phyloP scores from a whole-genome alignment of 225 moss, liverwort and hornwort species.

The Marchantia paleacea region DNA sequence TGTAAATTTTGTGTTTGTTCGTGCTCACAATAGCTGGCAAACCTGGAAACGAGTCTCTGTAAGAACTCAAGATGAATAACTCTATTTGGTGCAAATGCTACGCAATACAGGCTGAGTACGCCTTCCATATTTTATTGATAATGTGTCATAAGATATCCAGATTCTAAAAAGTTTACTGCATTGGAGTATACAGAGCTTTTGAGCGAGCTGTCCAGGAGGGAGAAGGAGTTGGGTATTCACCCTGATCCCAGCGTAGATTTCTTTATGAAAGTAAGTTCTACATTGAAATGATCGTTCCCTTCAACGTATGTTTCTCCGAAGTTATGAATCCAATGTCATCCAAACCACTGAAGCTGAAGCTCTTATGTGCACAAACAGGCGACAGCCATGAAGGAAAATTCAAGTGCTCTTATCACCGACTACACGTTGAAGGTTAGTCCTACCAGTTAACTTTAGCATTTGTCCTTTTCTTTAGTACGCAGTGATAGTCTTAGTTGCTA shows the following conservation, averaged over 20 bases:
- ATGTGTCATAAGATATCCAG: too few relatives aligned
- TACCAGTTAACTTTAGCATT: background rate
- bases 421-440: constrained; percentile 33
- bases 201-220: constrained; percentile 57
- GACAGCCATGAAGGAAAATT: constrained; percentile 30
- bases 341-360: too few relatives aligned
- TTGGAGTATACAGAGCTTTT: constrained; percentile 48
- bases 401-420: constrained; percentile 36
- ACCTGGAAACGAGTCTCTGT: too few relatives aligned
- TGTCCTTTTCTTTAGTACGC: background rate
- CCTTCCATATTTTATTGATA: too few relatives aligned
- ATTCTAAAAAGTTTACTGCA: too few relatives aligned
- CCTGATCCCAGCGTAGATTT: constrained; percentile 74
- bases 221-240: constrained; percentile 64
- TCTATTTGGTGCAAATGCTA: too few relatives aligned
- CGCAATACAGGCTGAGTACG: too few relatives aligned
- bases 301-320: too few relatives aligned
- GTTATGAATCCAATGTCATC: too few relatives aligned
- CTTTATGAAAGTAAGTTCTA: constrained; percentile 63
- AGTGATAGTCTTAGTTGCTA: background rate
- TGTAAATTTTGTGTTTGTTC: too few relatives aligned
- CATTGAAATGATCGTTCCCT: background rate
- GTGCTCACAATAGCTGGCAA: too few relatives aligned
- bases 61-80: too few relatives aligned
- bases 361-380: constrained; percentile 15